Conservation (phyloP, 2,329 filamentous ascomycete genomes). For the Microcyclosporella mali region DNA sequence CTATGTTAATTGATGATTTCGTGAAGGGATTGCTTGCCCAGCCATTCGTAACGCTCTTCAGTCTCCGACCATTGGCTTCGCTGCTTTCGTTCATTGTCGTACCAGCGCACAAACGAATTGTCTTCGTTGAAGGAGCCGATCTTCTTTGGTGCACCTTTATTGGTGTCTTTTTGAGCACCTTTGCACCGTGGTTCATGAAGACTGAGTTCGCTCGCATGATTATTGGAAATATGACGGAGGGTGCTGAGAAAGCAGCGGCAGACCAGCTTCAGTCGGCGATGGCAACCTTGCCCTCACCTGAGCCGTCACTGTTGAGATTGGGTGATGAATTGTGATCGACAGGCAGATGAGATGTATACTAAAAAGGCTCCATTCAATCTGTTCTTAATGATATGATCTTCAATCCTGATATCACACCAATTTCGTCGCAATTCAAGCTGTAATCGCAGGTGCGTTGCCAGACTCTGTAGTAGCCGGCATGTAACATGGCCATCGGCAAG, state of each 20-base stretch:
- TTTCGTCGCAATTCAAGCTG: no score
- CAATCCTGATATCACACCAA: no score
- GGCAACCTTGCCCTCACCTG: no score
- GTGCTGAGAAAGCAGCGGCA: not conserved
- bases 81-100: constrained; percentile 12
- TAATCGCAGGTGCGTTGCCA: no score
- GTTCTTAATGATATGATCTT: no score
- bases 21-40: constrained; percentile 4
- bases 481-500: no score
- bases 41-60: constrained; percentile 2
- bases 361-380: no score
- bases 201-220: constrained; percentile 6
- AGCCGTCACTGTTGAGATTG: no score
- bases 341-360: no score
- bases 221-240: constrained; percentile 8
- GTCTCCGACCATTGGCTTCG: constrained; percentile 3
- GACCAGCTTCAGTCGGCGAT: not conserved
- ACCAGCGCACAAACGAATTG: constrained; percentile 14
- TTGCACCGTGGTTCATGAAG: constrained; percentile 13
- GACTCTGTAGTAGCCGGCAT: no score
- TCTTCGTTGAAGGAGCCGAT: constrained; percentile 6
- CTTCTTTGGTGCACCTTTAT: constrained; percentile 6
- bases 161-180: constrained; percentile 4
- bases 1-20: not conserved
- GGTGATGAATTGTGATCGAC: no score